Evolutionary conservation across 345 rosid genomes (phyloP).

Genomic region (Noccaea bulbosa): DNA sequence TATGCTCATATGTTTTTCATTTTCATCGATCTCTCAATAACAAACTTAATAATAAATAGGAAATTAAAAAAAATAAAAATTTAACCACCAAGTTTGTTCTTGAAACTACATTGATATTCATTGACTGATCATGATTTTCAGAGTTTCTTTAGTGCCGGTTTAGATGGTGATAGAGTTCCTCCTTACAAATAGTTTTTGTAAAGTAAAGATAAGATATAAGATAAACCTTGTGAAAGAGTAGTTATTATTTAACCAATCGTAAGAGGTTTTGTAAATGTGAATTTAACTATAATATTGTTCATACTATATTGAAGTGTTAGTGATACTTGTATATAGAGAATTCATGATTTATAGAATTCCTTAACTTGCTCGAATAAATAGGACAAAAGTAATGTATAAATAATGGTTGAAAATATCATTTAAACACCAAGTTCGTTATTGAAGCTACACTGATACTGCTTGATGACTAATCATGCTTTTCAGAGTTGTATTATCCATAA

Average conservation of each 20-base stretch:
- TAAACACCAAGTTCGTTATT: too few species aligned
- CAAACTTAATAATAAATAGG: too few species aligned
- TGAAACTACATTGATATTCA: background rate
- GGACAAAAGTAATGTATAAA: background rate
- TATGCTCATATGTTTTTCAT: too few species aligned
- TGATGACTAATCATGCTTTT: too few species aligned
- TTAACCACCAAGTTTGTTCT: conserved; percentile 1
- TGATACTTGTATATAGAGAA: background rate
- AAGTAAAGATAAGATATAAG: conserved; percentile 11
- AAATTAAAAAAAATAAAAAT: too few species aligned
- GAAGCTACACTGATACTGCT: too few species aligned
- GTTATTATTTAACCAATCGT: too few species aligned
- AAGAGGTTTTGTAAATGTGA: background rate
- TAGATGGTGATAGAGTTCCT: too few species aligned
- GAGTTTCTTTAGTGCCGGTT: too few species aligned
- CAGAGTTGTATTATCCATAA: conserved; percentile 25
- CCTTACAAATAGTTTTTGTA: background rate
- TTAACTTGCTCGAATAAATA: background rate
- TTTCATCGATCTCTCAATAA: too few species aligned
- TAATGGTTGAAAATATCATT: background rate
- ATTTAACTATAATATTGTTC: background rate
- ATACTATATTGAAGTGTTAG: background rate
- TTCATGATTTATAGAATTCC: background rate
- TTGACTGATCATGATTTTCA: conserved; percentile 21
- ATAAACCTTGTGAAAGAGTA: too few species aligned